Percentiles rank a stretch among this genome's conserved stretches.
These are phyloP conservation scores for Leishmania lainsoni DNA, from an alignment of 208 protist genomes.

Conservation along the genomic window DNA sequence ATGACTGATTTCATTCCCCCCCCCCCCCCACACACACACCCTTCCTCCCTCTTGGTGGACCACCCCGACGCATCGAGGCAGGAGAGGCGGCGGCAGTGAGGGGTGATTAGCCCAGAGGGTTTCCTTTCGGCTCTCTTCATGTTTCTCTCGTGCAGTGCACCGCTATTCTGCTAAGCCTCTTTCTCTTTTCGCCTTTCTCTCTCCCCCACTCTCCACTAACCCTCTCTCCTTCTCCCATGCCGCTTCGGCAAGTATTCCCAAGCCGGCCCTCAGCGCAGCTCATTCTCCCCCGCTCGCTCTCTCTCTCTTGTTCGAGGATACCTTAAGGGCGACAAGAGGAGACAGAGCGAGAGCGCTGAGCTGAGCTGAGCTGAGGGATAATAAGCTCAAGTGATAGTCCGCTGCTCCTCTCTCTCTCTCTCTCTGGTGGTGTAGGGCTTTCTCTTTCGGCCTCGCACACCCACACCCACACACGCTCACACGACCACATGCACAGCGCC, in stretches of 20 bases:
- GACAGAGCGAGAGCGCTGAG: neutral
- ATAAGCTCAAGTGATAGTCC: neutral
- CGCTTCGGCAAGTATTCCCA: neutral
- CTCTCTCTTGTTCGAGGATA: neutral
- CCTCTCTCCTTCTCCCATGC: neutral
- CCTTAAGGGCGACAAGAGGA: neutral
- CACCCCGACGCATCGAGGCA: neutral
- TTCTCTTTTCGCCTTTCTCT: neutral
- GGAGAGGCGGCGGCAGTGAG: neutral
- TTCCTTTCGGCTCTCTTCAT: neutral
- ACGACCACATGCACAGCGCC: neutral
- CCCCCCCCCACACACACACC: too few relatives aligned
- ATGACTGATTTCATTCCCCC: neutral
- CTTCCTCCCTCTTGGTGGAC: neutral
- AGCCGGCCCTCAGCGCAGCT: neutral
- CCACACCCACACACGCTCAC: neutral
- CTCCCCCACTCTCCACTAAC: neutral
- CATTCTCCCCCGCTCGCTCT: neutral
- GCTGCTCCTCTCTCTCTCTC: neutral
- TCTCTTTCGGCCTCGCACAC: neutral
- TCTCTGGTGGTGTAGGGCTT: neutral
- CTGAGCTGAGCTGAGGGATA: neutral
- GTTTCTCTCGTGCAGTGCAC: neutral
- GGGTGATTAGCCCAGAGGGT: neutral
- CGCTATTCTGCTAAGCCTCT: neutral